Evolutionary conservation across 2,329 filamentous ascomycete genomes (phyloP).

Genomic region (Pyrenochaeta sp.): DNA sequence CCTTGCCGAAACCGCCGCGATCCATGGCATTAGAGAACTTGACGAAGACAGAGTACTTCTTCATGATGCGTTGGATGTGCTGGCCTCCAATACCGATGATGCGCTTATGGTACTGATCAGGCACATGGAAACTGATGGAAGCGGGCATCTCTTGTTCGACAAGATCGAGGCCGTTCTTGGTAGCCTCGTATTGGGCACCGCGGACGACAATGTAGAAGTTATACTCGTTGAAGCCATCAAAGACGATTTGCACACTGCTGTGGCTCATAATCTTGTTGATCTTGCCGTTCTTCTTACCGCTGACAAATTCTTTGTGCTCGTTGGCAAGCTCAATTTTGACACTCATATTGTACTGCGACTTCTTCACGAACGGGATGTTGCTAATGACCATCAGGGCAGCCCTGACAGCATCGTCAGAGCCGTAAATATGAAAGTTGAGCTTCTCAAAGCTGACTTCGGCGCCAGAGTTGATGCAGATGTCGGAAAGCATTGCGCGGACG

Average conservation of each 20-base stretch:
- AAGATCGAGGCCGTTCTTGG: slow-evolving; percentile 88
- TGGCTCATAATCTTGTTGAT: slow-evolving; percentile 99
- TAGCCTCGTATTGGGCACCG: slow-evolving; percentile 88
- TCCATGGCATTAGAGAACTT: slow-evolving; percentile 99
- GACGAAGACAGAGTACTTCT: slow-evolving; percentile 99
- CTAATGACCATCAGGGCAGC: slow-evolving; percentile 93
- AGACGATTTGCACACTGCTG: slow-evolving; percentile 98
- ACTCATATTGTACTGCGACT: slow-evolving; percentile 88
- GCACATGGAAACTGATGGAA: slow-evolving; percentile 98
- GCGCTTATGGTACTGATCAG: slow-evolving; percentile 98
- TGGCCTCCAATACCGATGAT: slow-evolving; percentile 99
- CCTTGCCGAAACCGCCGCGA: slow-evolving; percentile 88
- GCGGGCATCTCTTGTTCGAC: slow-evolving; percentile 99
- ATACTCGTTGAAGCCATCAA: slow-evolving; percentile 99
- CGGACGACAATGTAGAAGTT: slow-evolving; percentile 99
- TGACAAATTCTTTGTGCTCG: slow-evolving; percentile 99
- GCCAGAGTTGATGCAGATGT: slow-evolving; percentile 95
- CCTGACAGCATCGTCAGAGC: slow-evolving; percentile 96
- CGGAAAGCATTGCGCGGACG: slow-evolving; percentile 87
- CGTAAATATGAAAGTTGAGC: slow-evolving; percentile 90
- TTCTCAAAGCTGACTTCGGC: slow-evolving; percentile 96
- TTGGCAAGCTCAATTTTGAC: slow-evolving; percentile 99
- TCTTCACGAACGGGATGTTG: slow-evolving; percentile 86
- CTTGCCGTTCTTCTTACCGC: slow-evolving; percentile 99
- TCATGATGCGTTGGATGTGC: slow-evolving; percentile 99